Conservation (phyloP, 106 monocot genomes). For the Chionographis japonica region DNA sequence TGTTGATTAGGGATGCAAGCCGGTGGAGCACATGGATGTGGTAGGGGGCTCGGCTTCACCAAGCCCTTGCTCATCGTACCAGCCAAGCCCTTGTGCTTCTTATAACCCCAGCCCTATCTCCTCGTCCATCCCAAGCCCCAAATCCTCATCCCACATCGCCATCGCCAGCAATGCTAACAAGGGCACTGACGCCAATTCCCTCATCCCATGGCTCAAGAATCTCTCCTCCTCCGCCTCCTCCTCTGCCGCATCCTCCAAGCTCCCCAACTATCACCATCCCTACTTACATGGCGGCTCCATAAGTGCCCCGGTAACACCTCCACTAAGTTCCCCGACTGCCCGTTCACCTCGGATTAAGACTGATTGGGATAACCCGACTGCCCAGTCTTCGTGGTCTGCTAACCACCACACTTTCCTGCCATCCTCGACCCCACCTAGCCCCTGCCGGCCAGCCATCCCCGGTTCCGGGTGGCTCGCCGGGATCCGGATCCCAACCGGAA, state of each 20-base stretch:
- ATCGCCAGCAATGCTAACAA: slow-evolving; percentile 18
- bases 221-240: slow-evolving; percentile 59
- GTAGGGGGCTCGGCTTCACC: slow-evolving; percentile 51
- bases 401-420: slow-evolving; percentile 11
- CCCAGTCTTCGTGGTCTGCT: slow-evolving; percentile 37
- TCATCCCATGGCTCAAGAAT: slow-evolving; percentile 87
- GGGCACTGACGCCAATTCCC: slow-evolving; percentile 33
- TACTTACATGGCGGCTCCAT: slow-evolving; percentile 55
- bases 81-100: slow-evolving; percentile 66
- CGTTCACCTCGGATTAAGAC: slow-evolving; percentile 45
- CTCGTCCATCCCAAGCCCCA: slow-evolving; percentile 62
- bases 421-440: slow-evolving; percentile 47
- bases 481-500: slow-evolving; percentile 11
- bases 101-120: slow-evolving; percentile 61
- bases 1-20: slow-evolving; percentile 89
- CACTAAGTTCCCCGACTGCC: slow-evolving; percentile 57
- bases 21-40: slow-evolving; percentile 41
- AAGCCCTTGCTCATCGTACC: slow-evolving; percentile 78
- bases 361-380: slow-evolving; percentile 44
- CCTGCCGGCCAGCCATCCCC: slow-evolving; percentile 16
- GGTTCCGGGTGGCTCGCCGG: slow-evolving; percentile 30
- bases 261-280: slow-evolving; percentile 26
- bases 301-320: slow-evolving; percentile 77
- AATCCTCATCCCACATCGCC: slow-evolving; percentile 50
- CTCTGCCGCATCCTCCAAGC: slow-evolving; percentile 34